These are phyloP conservation scores for Hepatocystis sp. DNA, from an alignment of 169 alveolate genomes.

Conservation along the genomic window DNA sequence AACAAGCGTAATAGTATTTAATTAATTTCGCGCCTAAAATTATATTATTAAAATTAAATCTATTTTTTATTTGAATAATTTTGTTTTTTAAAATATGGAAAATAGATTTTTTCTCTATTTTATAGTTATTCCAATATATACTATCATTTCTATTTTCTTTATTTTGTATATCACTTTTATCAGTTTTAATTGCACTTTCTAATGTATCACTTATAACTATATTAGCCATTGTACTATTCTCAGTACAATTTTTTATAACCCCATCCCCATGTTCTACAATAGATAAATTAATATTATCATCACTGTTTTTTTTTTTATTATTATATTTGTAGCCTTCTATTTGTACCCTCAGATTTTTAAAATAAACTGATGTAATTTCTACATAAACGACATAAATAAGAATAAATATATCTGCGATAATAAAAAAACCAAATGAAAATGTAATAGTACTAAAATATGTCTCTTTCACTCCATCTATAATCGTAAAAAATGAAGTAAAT, in stretches of 20 bases:
- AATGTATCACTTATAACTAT: too few species aligned
- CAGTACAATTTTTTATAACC: too few species aligned
- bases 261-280: too few species aligned
- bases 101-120: not conserved
- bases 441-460: conserved; percentile 32
- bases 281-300: too few species aligned
- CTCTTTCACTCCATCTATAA: conserved; percentile 23
- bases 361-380: conserved; percentile 4
- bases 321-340: too few species aligned
- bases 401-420: too few species aligned
- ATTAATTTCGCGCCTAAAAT: conserved; percentile 20
- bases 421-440: conserved; percentile 15
- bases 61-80: not conserved
- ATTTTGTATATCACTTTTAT: too few species aligned
- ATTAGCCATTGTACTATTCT: too few species aligned
- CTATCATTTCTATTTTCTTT: not conserved
- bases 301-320: too few species aligned
- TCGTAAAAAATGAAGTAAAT: conserved; percentile 31
- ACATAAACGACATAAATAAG: conserved; percentile 1
- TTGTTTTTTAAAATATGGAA: conserved; percentile 1
- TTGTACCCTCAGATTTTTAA: not conserved
- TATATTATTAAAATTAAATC: conserved; percentile 49
- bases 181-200: too few species aligned
- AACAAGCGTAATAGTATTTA: conserved; percentile 37
- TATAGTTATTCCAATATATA: not conserved